Evolutionary conservation across 164 flowering plant species (phyloP).

Genomic region (Platanus orientalis): DNA sequence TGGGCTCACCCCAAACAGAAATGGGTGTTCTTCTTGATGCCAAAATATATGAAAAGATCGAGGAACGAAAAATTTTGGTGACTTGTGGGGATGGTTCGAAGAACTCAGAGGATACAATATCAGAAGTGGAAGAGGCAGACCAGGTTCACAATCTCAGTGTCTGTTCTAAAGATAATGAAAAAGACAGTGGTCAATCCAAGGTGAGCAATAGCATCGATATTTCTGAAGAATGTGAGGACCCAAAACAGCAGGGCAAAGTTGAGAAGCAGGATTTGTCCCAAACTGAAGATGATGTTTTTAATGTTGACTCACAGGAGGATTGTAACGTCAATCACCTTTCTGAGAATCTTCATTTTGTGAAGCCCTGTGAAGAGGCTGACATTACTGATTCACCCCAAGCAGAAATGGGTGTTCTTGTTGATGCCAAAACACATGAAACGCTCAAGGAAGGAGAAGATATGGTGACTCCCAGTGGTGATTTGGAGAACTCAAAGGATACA

Average conservation of each 20-base stretch:
- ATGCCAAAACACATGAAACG: slow-evolving; percentile 2
- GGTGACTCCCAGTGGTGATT: background rate
- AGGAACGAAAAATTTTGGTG: slow-evolving; percentile 10
- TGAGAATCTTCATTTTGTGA: background rate
- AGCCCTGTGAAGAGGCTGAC: background rate
- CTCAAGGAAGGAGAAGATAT: background rate
- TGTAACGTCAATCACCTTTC: background rate
- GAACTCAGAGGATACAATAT: background rate
- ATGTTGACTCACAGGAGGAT: no score
- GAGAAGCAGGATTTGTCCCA: no score
- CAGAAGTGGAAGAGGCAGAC: slow-evolving; percentile 1
- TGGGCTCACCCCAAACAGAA: slow-evolving; percentile 10
- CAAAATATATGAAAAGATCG: background rate
- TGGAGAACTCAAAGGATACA: background rate
- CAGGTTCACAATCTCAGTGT: background rate
- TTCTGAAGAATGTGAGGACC: no score
- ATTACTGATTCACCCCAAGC: background rate
- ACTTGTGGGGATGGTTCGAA: slow-evolving; percentile 1
- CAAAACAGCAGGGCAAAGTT: no score
- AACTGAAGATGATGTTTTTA: no score
- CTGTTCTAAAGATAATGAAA: background rate
- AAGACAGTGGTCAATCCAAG: background rate
- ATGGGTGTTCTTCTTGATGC: slow-evolving; percentile 4
- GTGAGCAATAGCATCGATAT: background rate
- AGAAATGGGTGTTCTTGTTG: background rate